Evolutionary conservation across 306 rosid genomes (phyloP).

Genomic region (Pyrus communis): DNA sequence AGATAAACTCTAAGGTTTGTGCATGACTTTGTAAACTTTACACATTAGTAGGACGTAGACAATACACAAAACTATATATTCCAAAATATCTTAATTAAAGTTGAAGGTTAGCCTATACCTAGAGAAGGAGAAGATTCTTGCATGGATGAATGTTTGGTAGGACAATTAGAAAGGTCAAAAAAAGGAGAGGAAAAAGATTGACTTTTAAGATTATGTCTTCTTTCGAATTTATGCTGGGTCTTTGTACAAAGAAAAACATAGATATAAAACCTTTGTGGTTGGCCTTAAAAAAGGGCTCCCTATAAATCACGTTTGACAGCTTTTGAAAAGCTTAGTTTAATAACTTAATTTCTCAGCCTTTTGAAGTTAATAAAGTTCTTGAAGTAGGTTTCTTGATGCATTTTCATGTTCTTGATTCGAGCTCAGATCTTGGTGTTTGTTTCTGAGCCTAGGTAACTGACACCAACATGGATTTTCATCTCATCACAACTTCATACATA

Average conservation of each 20-base stretch:
- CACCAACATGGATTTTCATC: background rate
- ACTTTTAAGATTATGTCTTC: background rate
- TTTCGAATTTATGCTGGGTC: background rate
- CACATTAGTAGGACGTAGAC: background rate
- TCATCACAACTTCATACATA: background rate
- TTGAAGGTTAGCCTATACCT: background rate
- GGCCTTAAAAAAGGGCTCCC: background rate
- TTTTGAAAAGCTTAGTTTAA: background rate
- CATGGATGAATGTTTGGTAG: conserved; percentile 29
- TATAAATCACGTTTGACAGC: background rate
- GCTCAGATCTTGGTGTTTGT: background rate
- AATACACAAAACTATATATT: background rate
- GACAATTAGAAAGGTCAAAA: conserved; percentile 19
- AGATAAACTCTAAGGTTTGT: background rate
- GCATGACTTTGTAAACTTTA: background rate
- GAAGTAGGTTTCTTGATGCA: background rate
- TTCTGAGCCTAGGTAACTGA: background rate
- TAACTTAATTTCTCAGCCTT: background rate
- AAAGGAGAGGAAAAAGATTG: background rate
- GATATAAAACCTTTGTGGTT: background rate
- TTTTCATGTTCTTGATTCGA: background rate
- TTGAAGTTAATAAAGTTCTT: background rate
- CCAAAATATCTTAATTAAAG: background rate
- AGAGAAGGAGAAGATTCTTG: conserved; percentile 9
- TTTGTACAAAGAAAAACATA: background rate